These are phyloP conservation scores for Suhomyces chickasaworum DNA, from an alignment of 1,139 yeast species.

Conservation along the genomic window DNA sequence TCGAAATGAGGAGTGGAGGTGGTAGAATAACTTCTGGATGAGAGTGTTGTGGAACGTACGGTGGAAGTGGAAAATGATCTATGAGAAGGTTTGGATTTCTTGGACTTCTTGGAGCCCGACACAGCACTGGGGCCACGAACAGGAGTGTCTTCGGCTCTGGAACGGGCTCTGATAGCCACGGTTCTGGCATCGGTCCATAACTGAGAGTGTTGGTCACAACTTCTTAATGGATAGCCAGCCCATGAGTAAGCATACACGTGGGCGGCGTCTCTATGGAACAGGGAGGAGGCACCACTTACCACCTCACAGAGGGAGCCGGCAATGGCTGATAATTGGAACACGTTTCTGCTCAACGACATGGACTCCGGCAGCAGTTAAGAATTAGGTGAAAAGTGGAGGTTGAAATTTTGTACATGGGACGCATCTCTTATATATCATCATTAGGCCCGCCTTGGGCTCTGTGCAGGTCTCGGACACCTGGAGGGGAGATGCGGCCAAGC, in stretches of 20 bases:
- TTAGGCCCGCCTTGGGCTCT: conserved; percentile 13
- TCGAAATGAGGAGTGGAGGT: conserved; percentile 21
- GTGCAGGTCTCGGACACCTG: conserved; percentile 9
- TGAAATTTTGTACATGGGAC: conserved; percentile 3
- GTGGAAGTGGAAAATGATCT: conserved; percentile 8
- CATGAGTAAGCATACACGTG: conserved; percentile 22
- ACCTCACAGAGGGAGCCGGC: conserved; percentile 31
- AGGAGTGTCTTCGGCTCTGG: conserved; percentile 1
- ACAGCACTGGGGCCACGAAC: not conserved
- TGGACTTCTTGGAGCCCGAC: not conserved
- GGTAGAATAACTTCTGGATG: conserved; percentile 20
- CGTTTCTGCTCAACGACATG: conserved; percentile 18
- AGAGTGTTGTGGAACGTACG: conserved; percentile 2
- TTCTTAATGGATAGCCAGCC: conserved; percentile 23
- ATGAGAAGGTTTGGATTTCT: conserved; percentile 1
- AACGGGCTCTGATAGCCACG: conserved; percentile 15
- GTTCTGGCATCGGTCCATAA: conserved; percentile 28
- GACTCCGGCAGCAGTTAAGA: not conserved
- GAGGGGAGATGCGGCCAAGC: conserved; percentile 1
- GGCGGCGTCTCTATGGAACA: conserved; percentile 25
- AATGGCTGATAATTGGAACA: conserved; percentile 33
- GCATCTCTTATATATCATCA: conserved; percentile 5
- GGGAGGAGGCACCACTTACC: conserved; percentile 24
- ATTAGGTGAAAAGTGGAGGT: not conserved
- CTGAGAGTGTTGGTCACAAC: conserved; percentile 23